Conservation (phyloP, 805 yeast genomes). For the Candida parachauliodes region DNA sequence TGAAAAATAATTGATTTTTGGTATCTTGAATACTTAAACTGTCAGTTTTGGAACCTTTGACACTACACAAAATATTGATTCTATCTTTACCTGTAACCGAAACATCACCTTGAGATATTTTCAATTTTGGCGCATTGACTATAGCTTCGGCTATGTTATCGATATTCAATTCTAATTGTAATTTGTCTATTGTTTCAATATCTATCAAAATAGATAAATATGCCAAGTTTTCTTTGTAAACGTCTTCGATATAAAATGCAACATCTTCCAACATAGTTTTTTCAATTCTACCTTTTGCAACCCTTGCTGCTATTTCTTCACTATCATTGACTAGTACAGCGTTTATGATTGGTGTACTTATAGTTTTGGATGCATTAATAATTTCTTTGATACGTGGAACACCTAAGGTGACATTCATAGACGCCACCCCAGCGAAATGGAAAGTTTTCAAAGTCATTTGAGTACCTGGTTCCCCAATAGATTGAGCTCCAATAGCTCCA, state of each 20-base stretch:
- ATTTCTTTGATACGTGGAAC: conserved; percentile 99
- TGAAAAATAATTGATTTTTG: conserved; percentile 63
- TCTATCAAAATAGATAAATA: conserved; percentile 81
- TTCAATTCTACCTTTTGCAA: conserved; percentile 95
- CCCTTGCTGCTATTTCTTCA: conserved; percentile 97
- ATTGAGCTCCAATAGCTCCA: conserved; percentile 98
- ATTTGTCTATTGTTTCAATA: conserved; percentile 74
- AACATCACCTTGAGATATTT: conserved; percentile 72
- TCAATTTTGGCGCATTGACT: conserved; percentile 80
- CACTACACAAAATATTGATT: conserved; percentile 59
- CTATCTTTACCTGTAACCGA: conserved; percentile 61
- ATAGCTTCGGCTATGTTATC: conserved; percentile 86
- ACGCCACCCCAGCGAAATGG: conserved; percentile 99
- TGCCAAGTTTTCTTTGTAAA: conserved; percentile 75
- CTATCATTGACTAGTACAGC: conserved; percentile 88
- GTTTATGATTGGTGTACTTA: conserved; percentile 94
- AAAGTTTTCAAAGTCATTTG: conserved; percentile 92
- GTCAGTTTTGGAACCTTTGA: conserved; percentile 35
- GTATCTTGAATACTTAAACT: conserved; percentile 30
- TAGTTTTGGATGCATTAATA: conserved; percentile 92
- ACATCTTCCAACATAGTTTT: conserved; percentile 86
- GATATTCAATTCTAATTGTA: conserved; percentile 84
- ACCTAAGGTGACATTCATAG: conserved; percentile 98
- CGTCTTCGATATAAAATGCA: conserved; percentile 89
- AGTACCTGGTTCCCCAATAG: conserved; percentile 99